These are phyloP conservation scores for Termitomyces sp. DNA, from an alignment of 768 basidiomycete genomes.

Conservation along the genomic window DNA sequence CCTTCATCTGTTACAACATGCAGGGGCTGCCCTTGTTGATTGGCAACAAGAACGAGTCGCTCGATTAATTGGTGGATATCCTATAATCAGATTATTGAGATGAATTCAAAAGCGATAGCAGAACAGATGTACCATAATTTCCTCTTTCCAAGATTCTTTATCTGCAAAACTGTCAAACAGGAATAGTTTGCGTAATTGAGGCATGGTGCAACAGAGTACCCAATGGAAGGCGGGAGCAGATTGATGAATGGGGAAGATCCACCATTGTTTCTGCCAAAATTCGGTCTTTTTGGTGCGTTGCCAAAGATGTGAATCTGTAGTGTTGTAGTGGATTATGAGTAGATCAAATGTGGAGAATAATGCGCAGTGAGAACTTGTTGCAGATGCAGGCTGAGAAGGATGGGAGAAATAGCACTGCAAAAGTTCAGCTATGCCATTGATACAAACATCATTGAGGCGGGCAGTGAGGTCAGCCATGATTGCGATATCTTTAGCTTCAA, in stretches of 20 bases:
- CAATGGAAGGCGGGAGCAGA: conserved; percentile 22
- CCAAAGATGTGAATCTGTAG: conserved; percentile 20
- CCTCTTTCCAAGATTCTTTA: not conserved
- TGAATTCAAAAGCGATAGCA: not conserved
- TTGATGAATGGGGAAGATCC: conserved; percentile 37
- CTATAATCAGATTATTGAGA: not conserved
- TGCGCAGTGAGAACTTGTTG: conserved; percentile 12
- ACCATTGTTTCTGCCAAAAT: conserved; percentile 28
- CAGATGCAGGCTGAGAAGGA: not conserved
- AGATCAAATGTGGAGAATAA: not conserved
- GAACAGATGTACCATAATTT: conserved; percentile 7
- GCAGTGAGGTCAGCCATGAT: not conserved
- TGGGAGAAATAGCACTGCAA: not conserved
- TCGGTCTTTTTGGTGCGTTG: not conserved
- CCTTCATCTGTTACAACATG: conserved; percentile 3
- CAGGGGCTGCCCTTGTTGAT: conserved; percentile 2
- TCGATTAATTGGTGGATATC: conserved; percentile 10
- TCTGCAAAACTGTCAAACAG: conserved; percentile 30
- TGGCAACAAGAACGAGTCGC: conserved; percentile 7
- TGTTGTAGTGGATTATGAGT: not conserved
- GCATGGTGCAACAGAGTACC: conserved; percentile 24
- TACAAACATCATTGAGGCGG: not conserved
- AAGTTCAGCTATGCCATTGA: not conserved
- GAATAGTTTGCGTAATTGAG: conserved; percentile 10
- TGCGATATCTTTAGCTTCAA: not conserved